Base-by-base conservation (phyloP, 805 yeast species). In the Kregervanrija delftensis region DNA sequence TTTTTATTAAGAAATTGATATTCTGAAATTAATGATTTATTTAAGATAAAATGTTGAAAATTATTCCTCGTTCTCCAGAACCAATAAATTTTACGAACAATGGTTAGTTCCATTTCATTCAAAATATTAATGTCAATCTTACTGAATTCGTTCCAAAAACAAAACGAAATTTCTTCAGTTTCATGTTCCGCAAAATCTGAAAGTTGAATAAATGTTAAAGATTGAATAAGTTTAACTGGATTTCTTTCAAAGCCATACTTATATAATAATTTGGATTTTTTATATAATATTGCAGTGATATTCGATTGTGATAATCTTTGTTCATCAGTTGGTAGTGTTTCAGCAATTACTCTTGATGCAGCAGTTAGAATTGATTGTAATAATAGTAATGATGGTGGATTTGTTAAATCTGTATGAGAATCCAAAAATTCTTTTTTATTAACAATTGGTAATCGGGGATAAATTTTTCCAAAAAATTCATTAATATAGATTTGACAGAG, bases 21-120 rank as follows among this genome's bases (percentile, higher is more conserved):
- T 69, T 13, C 86, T 66, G 59, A 84, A 93, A 52, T 85, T 77
- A 49, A 77, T 75, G 57, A 81, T 82, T 22, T 84, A 63, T 50
- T 78, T 70, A 91, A 93, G 83, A 86, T 87, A 85, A 13, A 58
- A 40, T 31, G 55, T 35, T 37, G 49, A 50, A 46, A 52, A 51
- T 51, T 49, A 46, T 28, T 41, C 39, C 35, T 51, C 45, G 68
- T 37, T 60, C 41, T 52, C 53, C 17, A 39, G 35, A 3, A 48
- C 34, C 37, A 56, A 22, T 17, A 39, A 28, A 37, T 40, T 44
- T 16, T 51, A 45, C 38, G 49, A 42, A 35, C 50, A 76, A 54
- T 87, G 67, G 58, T 85, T 89, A 51, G 83, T 68, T 3, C 91
- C 90, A 57, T 76, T 76, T 14, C 86, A 57, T 80, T 81, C 55